phyloP scores from a whole-genome alignment of 108 stramenopile species.

The Seminavis robusta region DNA sequence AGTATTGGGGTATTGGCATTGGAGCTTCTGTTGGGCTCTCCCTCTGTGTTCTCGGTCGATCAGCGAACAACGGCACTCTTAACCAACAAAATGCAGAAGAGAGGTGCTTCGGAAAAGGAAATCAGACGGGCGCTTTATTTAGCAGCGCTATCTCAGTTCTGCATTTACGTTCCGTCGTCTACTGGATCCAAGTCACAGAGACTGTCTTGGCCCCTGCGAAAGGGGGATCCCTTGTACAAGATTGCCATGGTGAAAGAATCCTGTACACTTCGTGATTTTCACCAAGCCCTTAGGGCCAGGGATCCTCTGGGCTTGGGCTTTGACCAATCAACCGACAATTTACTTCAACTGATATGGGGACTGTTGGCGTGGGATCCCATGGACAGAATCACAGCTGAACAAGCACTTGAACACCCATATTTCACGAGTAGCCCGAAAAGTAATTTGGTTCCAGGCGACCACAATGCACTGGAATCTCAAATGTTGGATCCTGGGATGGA shows the following conservation, averaged over 20 bases:
- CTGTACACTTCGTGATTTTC: conserved; percentile 78
- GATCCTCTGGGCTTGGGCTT: conserved; percentile 84
- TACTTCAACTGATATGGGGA: conserved; percentile 78
- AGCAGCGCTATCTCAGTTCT: conserved; percentile 81
- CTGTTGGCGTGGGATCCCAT: conserved; percentile 72
- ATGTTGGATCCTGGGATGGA: conserved; percentile 69
- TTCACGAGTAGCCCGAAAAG: conserved; percentile 42
- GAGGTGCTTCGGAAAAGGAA: conserved; percentile 58
- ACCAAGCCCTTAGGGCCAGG: conserved; percentile 63
- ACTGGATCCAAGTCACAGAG: no score
- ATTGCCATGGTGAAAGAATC: conserved; percentile 42
- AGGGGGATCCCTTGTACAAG: conserved; percentile 69
- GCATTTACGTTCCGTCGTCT: conserved; percentile 62
- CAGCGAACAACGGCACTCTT: conserved; percentile 86
- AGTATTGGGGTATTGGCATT: conserved; percentile 82
- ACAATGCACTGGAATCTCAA: conserved; percentile 66
- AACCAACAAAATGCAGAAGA: conserved; percentile 61
- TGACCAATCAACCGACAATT: conserved; percentile 47
- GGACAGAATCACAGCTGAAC: conserved; percentile 57
- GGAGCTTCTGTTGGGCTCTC: conserved; percentile 90
- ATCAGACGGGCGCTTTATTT: conserved; percentile 67
- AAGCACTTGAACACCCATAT: conserved; percentile 76
- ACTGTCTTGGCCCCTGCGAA: conserved; percentile 59
- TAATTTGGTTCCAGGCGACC: conserved; percentile 14
- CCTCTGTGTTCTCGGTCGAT: conserved; percentile 92